Conservation (phyloP, 257 asterid genomes). For the Jacaranda copaia region DNA sequence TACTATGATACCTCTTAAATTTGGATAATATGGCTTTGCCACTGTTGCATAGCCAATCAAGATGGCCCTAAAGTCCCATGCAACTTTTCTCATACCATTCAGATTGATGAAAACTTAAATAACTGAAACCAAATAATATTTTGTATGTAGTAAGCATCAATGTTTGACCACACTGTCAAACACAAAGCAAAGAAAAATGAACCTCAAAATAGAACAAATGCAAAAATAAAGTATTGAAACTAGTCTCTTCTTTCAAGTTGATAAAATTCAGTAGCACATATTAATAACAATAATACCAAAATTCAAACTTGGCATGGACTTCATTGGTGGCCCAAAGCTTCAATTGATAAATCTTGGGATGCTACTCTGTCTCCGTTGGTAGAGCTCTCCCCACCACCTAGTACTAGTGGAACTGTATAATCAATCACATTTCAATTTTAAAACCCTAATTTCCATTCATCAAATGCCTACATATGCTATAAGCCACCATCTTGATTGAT, state of each 20-base stretch:
- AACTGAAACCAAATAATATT: too few species aligned
- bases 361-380: slow-evolving; percentile 64
- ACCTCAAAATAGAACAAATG: too few species aligned
- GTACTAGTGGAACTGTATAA: slow-evolving; percentile 58
- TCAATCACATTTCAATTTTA: too few species aligned
- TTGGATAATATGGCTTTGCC: too few species aligned
- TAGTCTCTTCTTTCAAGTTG: not conserved
- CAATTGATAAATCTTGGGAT: slow-evolving; percentile 68
- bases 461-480: slow-evolving; percentile 28
- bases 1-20: too few species aligned
- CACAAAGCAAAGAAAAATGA: too few species aligned
- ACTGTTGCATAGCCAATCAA: too few species aligned
- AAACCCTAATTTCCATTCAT: not conserved
- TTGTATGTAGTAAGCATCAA: too few species aligned
- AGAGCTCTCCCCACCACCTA: slow-evolving; percentile 69
- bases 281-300: slow-evolving; percentile 43
- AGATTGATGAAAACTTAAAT: slow-evolving; percentile 46
- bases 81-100: too few species aligned
- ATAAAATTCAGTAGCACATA: not conserved
- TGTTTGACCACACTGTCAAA: too few species aligned
- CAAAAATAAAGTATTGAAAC: not conserved
- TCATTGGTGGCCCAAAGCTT: slow-evolving; percentile 78
- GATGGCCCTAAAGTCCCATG: too few species aligned
- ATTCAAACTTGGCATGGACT: slow-evolving; percentile 70
- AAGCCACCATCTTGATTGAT: slow-evolving; percentile 41